These are phyloP conservation scores for Xylariaceae sp. DNA, from an alignment of 2,329 filamentous ascomycete species.

Conservation along the genomic window DNA sequence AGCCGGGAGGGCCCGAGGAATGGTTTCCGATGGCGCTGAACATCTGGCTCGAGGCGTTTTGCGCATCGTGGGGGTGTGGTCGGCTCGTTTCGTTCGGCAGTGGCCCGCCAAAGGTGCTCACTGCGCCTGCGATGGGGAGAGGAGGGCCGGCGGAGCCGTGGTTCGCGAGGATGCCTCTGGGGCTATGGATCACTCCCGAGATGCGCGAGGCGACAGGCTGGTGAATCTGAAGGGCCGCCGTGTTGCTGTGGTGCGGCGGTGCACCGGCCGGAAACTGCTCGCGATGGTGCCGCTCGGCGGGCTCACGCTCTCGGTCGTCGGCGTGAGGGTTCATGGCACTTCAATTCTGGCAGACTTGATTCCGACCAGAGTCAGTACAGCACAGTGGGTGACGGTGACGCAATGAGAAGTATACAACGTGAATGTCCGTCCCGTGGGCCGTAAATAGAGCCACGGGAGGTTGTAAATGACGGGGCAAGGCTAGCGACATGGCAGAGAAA, in stretches of 20 bases:
- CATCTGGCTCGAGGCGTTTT: conserved; percentile 46
- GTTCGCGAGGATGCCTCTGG: conserved; percentile 77
- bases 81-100: conserved; percentile 49
- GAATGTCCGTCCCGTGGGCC: no score
- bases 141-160: conserved; percentile 56
- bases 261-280: conserved; percentile 58
- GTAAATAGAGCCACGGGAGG: no score
- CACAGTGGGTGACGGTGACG: conserved; percentile 2
- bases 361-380: conserved; percentile 11
- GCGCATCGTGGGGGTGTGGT: conserved; percentile 46
- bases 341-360: conserved; percentile 14
- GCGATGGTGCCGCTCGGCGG: conserved; percentile 55
- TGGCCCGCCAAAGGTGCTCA: conserved; percentile 48
- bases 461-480: no score
- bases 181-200: conserved; percentile 79
- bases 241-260: conserved; percentile 78
- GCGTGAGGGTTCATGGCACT: conserved; percentile 32
- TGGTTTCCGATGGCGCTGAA: conserved; percentile 37
- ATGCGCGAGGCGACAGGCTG: conserved; percentile 85
- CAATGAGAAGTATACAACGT: no score
- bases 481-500: no score
- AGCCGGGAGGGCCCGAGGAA: conserved; percentile 17
- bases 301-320: conserved; percentile 59
- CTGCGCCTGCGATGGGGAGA: conserved; percentile 46
- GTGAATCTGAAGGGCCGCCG: conserved; percentile 84